Conservation (phyloP, 768 basidiomycete species). For the Terana coerulea region DNA sequence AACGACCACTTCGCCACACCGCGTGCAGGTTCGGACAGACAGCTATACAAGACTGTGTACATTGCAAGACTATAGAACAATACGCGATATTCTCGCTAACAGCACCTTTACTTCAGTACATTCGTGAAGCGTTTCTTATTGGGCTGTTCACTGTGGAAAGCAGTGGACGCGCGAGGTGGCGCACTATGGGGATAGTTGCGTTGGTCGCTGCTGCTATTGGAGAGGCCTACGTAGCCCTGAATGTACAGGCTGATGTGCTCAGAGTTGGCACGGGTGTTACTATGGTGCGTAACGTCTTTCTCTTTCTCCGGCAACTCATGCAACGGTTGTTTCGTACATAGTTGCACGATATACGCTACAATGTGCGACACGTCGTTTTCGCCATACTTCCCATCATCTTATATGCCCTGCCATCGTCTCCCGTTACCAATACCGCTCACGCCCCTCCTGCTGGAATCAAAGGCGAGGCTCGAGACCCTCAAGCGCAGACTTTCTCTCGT, state of each 20-base stretch:
- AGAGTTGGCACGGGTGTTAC: conserved; percentile 33
- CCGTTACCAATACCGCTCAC: conserved; percentile 22
- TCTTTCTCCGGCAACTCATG: not conserved
- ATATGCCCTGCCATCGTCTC: conserved; percentile 36
- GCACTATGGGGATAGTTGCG: conserved; percentile 41
- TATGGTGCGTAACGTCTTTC: conserved; percentile 32
- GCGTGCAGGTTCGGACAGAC: conserved; percentile 61
- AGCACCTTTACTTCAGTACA: conserved; percentile 51
- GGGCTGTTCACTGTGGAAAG: conserved; percentile 43
- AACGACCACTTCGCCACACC: not conserved
- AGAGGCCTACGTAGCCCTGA: conserved; percentile 53
- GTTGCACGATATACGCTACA: conserved; percentile 65
- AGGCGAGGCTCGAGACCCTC: conserved; percentile 31
- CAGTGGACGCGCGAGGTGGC: conserved; percentile 40
- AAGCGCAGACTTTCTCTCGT: conserved; percentile 49
- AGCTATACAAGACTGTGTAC: conserved; percentile 58
- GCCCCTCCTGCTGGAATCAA: conserved; percentile 18
- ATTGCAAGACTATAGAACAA: conserved; percentile 59
- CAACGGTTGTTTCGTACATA: conserved; percentile 21
- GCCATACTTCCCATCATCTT: conserved; percentile 51
- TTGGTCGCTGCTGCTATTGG: conserved; percentile 46
- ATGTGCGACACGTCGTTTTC: conserved; percentile 54
- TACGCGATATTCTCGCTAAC: conserved; percentile 58
- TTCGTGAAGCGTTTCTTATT: conserved; percentile 51
- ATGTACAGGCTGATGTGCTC: conserved; percentile 44